Base-by-base conservation (phyloP, 2,329 filamentous ascomycete species). In the Talaromyces sp. region DNA sequence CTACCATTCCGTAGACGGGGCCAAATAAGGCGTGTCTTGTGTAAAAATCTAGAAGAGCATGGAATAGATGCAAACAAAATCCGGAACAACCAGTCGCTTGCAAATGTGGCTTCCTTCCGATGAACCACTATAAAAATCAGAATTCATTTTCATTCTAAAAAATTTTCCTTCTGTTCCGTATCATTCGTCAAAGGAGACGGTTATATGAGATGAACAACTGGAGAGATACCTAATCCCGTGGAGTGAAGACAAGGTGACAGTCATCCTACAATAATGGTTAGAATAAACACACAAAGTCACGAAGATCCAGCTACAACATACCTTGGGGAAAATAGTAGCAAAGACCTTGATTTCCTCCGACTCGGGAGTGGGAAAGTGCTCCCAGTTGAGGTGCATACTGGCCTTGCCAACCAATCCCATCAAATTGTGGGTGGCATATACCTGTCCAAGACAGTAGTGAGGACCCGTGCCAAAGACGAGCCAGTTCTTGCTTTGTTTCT, bases 291-390 rank as follows among this genome's bases (percentile, higher is more conserved):
- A 11, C 19, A 8, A 35, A 35, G 17, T 38, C 14, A n/a, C 43
- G 58, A 58, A 29, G 19, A 13, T 4, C 17, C 17, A 31, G 8
- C 26, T 4, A 32, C 2, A 54, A 79, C 87, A 76, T 79, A 96
- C 93, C 89, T 89, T 89, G 60, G 95, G 95, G 84, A 99, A 99
- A 68, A 99, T 96, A 29, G 92, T 97, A 46, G 95, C 95, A 79
- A 98, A 99, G 67, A 98, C 93, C 81, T 96, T 93, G 77, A 99
- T 98, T 77, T 96, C 88, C 79, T 99, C 95, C 0, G 91, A 96
- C 62, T 82, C 71, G 0, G 89, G 86, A 11, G 95, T 98, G 19
- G 91, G 78, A 73, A 91, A 86, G 76, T 99, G 95, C 74, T 87
- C 84, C 93, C 93, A 98, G 76, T 98, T 87, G 67, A 98, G 82